A percentile compares a stretch with the other conserved stretches of the same genome.
Conservation (phyloP, 805 yeast species). For the Yamadazyma akitaensis region DNA sequence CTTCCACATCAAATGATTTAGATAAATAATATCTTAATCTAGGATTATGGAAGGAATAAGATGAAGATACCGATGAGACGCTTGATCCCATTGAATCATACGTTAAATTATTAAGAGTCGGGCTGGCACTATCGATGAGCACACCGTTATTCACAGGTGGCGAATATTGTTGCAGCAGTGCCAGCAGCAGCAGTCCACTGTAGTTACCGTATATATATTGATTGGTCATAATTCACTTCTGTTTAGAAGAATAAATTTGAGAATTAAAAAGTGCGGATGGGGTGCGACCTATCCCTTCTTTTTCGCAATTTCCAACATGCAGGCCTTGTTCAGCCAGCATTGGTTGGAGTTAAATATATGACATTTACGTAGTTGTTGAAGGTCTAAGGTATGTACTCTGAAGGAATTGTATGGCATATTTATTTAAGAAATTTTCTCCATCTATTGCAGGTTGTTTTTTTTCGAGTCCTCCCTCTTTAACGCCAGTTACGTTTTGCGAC, state of each 20-base stretch:
- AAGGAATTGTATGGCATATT: too few relatives aligned
- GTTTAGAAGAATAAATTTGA: background rate
- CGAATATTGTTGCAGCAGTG: conserved; percentile 14
- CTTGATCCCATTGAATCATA: conserved; percentile 14
- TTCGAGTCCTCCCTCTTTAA: too few relatives aligned
- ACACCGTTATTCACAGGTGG: conserved; percentile 16
- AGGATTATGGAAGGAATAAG: conserved; percentile 42
- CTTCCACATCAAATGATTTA: conserved; percentile 60
- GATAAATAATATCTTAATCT: conserved; percentile 56
- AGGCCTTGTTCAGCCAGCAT: background rate
- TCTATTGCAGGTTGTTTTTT: too few relatives aligned
- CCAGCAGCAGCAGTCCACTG: conserved; percentile 21
- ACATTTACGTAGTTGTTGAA: too few relatives aligned
- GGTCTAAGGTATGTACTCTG: too few relatives aligned
- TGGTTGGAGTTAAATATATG: background rate
- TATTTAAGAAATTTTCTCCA: too few relatives aligned
- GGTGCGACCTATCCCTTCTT: conserved; percentile 6
- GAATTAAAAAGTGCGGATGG: background rate
- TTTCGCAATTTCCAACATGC: conserved; percentile 6
- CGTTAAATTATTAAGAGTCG: conserved; percentile 23
- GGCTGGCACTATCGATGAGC: conserved; percentile 18
- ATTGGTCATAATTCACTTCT: conserved; percentile 14
- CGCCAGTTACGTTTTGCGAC: background rate
- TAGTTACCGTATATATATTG: conserved; percentile 34
- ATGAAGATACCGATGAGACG: conserved; percentile 14